Percentiles rank a stretch among this genome's conserved stretches.
Evolutionary conservation across 805 yeast species (phyloP).

Genomic region (Schwanniomyces pseudopolymorphus): DNA sequence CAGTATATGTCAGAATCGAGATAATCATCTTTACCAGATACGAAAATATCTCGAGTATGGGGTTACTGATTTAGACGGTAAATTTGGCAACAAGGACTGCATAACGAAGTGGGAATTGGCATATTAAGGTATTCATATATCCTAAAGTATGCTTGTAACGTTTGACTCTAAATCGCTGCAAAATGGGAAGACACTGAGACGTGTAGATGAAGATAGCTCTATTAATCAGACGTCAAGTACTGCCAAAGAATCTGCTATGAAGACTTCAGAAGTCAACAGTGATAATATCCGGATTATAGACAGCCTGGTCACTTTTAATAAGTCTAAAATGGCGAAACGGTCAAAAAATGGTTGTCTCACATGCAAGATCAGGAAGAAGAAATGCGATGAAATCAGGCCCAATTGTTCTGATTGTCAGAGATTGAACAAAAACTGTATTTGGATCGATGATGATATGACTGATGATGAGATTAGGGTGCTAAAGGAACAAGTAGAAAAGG

Average conservation of each 20-base stretch:
- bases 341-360: slow-evolving; percentile 67
- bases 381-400: slow-evolving; percentile 53
- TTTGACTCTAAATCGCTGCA: slow-evolving; percentile 15
- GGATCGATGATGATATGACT: slow-evolving; percentile 47
- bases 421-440: slow-evolving; percentile 46
- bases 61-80: background rate
- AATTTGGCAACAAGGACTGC: background rate
- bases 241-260: background rate
- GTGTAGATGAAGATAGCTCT: background rate
- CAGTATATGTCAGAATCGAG: background rate
- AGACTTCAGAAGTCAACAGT: background rate
- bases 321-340: slow-evolving; percentile 24
- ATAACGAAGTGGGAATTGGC: too few relatives aligned
- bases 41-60: background rate
- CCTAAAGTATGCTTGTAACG: slow-evolving; percentile 16
- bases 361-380: slow-evolving; percentile 63
- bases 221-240: background rate
- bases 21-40: background rate
- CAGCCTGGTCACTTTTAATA: slow-evolving; percentile 13
- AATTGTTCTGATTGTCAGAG: slow-evolving; percentile 50
- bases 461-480: slow-evolving; percentile 34
- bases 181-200: background rate
- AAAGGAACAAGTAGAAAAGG: slow-evolving; percentile 33
- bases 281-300: slow-evolving; percentile 12
- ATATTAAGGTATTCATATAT: too few relatives aligned